Evolutionary conservation across 208 protist species (phyloP), one percentile per base, ranked within the genome.

Genomic region (Acanthamoeba royreba): DNA sequence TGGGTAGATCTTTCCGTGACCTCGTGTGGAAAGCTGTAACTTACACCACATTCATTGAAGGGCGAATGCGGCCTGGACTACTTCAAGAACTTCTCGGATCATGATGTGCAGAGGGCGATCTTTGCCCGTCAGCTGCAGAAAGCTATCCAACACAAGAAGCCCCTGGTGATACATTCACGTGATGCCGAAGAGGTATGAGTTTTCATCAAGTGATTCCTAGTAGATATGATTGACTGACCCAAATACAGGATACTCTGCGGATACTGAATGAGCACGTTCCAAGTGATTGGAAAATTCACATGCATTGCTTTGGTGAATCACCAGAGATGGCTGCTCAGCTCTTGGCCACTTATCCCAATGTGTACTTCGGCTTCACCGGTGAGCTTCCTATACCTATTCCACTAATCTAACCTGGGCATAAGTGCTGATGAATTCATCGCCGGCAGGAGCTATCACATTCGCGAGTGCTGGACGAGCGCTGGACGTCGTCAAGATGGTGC

Each of bases 41-140:
- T 19, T 9, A 55, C 9, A 25, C 19, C 49, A 25, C 49, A 55
- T 66, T 5, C 33, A 66, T 28, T 28, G 19, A 11, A 74, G 63
- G 63, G 74, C 22, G 74, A 86, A 43, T 55, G 40, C 25, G 74
- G 74, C 7, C 74, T 86, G n/a, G 74, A 86, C 42, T 86, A 42
- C 74, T 85, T 86, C 74, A 86, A 86, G 74, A 86, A 86, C 74
- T 35, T 86, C 25, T 86, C 74, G 13, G n/a, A 46, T 11, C 43
- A 28, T 15, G 74, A 86, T 17, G 74, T 86, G 0, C 74, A 86
- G 28, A 25, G 22, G 25, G 45, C 74, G 3, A 28, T 86, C n/a
- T 86, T 86, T 53, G 74, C 40, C 15, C 40, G 45, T 9, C 74
- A 86, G 40, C 74, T 86, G 8, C 40, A 86, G 22, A 46, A 53